Evolutionary conservation across 768 basidiomycete species (phyloP).

Genomic region (Trametes meyenii): DNA sequence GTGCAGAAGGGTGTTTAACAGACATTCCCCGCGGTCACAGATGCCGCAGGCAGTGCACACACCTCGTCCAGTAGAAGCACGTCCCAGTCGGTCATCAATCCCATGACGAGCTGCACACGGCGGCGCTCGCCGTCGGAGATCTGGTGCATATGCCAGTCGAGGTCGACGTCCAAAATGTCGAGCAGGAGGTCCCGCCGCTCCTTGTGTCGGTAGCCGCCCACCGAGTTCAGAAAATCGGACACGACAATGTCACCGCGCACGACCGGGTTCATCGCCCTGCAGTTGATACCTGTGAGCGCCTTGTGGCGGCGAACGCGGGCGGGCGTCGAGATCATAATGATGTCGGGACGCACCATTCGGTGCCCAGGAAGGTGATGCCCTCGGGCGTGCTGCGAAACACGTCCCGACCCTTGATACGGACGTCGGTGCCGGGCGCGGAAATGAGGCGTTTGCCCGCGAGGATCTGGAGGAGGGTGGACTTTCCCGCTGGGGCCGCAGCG

Average conservation of each 20-base stretch:
- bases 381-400: slow-evolving; percentile 87
- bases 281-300: background rate
- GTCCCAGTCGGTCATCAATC: slow-evolving; percentile 94
- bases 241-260: slow-evolving; percentile 93
- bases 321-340: background rate
- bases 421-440: slow-evolving; percentile 49
- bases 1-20: background rate
- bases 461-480: slow-evolving; percentile 94
- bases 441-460: slow-evolving; percentile 90
- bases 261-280: slow-evolving; percentile 95
- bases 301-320: background rate
- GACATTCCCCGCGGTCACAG: background rate
- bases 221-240: slow-evolving; percentile 93
- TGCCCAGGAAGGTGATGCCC: slow-evolving; percentile 87
- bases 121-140: slow-evolving; percentile 97
- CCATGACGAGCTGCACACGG: slow-evolving; percentile 91
- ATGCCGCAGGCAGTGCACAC: slow-evolving; percentile 14
- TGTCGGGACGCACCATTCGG: slow-evolving; percentile 73
- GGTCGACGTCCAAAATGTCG: slow-evolving; percentile 91
- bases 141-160: slow-evolving; percentile 95
- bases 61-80: slow-evolving; percentile 94
- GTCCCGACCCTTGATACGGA: slow-evolving; percentile 77
- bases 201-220: slow-evolving; percentile 95
- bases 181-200: slow-evolving; percentile 83
- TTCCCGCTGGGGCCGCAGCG: slow-evolving; percentile 63